Base-by-base conservation (phyloP, 2,329 filamentous ascomycete genomes). In the Alternaria arborescens region DNA sequence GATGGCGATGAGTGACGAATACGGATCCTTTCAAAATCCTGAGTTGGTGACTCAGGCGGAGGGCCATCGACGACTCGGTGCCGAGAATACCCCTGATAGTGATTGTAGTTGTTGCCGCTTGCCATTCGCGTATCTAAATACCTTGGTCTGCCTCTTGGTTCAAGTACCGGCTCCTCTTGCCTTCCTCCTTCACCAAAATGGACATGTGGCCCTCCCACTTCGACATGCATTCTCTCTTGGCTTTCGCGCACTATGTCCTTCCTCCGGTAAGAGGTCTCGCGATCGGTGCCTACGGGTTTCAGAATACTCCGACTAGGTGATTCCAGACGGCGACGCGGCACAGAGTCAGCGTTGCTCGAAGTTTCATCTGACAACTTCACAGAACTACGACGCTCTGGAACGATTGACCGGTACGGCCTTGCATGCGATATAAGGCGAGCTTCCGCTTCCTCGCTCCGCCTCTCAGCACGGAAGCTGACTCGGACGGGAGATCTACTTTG, bases 201-300 rank as follows among this genome's bases (percentile, higher is more conserved):
- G 16, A 78, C 76, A 42, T 67, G 67, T 18, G 69, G 68, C 2
- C 69, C 69, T 22, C 70, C 75, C 2, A 75, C 55, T 60, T 77
- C 73, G n/a, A 74, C 74, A 16, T 60, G 56, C 22, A 65, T 73
- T 54, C 72, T 75, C 22, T 74, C 71, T 5, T 68, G 62, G 36
- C 70, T 77, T 6, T 66, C 62, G 22, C 65, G 65, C 59, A 70
- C 59, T 14, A 42, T 60, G 18, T 52, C 59, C n/a, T 60, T 61
- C n/a, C 65, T 62, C 2, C 62, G 62, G 43, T 66, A 62, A 0
- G 61, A 46, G 4, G 67, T 71, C 28, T 74, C 67, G 16, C 57
- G 65, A 32, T 64, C 64, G 32, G 62, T 58, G 7, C 63, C 62
- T 1, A 63, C 8, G 11, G 61, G 61, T 52, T 75, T 75, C 24